Percentiles rank a stretch among this genome's conserved stretches.
Evolutionary conservation across 768 basidiomycete genomes (phyloP).

Genomic region (Mycena maculata): DNA sequence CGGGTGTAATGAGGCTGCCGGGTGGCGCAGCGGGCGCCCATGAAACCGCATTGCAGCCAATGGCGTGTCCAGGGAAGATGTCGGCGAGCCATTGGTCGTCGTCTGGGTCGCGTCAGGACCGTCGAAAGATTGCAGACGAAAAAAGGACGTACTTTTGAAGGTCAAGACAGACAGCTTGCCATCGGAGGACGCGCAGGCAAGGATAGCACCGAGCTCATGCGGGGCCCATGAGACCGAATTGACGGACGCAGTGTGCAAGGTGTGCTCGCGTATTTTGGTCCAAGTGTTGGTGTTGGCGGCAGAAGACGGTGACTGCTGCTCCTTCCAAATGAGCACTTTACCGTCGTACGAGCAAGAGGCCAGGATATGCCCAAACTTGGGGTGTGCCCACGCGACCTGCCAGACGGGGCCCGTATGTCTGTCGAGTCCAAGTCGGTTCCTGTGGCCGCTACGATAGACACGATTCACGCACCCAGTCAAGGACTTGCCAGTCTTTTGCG

Average conservation of each 20-base stretch:
- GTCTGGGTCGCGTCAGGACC: constrained; percentile 59
- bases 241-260: constrained; percentile 93
- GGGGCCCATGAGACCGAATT: constrained; percentile 99
- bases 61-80: constrained; percentile 95
- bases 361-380: constrained; percentile 95
- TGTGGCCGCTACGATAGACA: neutral
- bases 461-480: constrained; percentile 74
- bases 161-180: constrained; percentile 96
- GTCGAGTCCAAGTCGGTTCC: constrained; percentile 5
- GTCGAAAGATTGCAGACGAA: neutral
- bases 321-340: constrained; percentile 98
- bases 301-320: constrained; percentile 70
- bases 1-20: constrained; percentile 82
- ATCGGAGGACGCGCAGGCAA: constrained; percentile 97
- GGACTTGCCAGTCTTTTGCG: constrained; percentile 76
- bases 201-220: constrained; percentile 94
- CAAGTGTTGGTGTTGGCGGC: constrained; percentile 64
- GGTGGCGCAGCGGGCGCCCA: constrained; percentile 95
- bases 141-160: constrained; percentile 85
- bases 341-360: constrained; percentile 99
- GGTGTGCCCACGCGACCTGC: constrained; percentile 99
- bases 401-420: constrained; percentile 98
- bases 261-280: constrained; percentile 97
- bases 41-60: constrained; percentile 96
- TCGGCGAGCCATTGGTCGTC: constrained; percentile 97